phyloP scores from a whole-genome alignment of 345 rosid species.

The Jatropha curcas region DNA sequence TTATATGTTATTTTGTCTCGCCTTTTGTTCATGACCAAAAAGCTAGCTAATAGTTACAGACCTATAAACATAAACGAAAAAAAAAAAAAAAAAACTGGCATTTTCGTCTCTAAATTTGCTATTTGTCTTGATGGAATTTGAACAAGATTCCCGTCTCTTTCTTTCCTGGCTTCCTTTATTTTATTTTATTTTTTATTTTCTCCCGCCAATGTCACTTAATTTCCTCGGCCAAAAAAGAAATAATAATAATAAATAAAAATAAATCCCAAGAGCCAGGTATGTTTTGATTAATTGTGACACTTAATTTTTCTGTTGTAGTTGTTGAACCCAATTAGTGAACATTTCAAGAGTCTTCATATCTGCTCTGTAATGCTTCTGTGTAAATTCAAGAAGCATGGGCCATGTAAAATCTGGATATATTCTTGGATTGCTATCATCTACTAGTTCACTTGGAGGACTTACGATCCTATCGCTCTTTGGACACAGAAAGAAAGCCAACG shows the following conservation, averaged over 20 bases:
- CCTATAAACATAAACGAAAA: conserved; percentile 14
- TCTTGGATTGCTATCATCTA: conserved; percentile 54
- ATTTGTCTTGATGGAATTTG: conserved; percentile 21
- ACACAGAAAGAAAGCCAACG: conserved; percentile 92
- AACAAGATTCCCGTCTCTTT: conserved; percentile 5
- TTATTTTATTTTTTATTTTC: not conserved
- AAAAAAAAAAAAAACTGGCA: not conserved
- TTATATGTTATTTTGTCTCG: conserved; percentile 11
- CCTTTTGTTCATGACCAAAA: conserved; percentile 19
- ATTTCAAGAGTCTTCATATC: conserved; percentile 81
- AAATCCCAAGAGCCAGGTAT: not conserved
- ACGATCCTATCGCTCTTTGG: conserved; percentile 78
- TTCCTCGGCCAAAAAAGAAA: conserved; percentile 11
- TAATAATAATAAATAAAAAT: not conserved
- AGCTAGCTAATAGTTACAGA: conserved; percentile 21
- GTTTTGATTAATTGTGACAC: not conserved
- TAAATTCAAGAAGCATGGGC: conserved; percentile 77
- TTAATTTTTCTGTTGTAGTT: too few species aligned
- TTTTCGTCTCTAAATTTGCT: conserved; percentile 8
- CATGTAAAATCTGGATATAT: conserved; percentile 85
- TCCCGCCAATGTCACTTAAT: conserved; percentile 28
- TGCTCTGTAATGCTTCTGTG: conserved; percentile 85
- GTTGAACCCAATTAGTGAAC: conserved; percentile 62
- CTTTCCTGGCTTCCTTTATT: not conserved
- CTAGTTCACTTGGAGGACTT: conserved; percentile 70